These are phyloP conservation scores for Oryza punctata DNA, from an alignment of 176 grass and related monocot genomes.

Conservation along the genomic window DNA sequence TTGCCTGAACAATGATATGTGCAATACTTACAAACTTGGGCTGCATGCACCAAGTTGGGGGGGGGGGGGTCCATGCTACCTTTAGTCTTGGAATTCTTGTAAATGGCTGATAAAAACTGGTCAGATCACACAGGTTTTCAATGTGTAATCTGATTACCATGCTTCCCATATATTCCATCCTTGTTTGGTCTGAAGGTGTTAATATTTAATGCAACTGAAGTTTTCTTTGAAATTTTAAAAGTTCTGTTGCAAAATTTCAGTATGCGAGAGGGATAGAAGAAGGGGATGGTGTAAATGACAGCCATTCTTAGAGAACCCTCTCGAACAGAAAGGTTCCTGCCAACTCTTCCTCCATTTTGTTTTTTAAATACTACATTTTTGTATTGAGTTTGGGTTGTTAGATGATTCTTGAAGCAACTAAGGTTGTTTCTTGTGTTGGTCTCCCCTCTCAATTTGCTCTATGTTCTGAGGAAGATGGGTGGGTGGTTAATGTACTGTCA, in stretches of 20 bases:
- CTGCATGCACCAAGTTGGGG: constrained; percentile 45
- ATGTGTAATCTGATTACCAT: constrained; percentile 43
- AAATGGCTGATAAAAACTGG: constrained; percentile 44
- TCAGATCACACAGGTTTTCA: constrained; percentile 39
- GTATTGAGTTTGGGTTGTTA: constrained; percentile 9
- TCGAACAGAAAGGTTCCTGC: constrained; percentile 47
- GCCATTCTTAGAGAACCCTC: constrained; percentile 73
- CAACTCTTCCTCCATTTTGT: constrained; percentile 26
- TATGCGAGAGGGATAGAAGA: constrained; percentile 51
- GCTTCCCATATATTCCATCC: constrained; percentile 29
- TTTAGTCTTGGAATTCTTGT: constrained; percentile 41
- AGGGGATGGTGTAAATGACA: constrained; percentile 47
- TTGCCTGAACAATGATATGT: not conserved
- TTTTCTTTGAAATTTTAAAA: not conserved
- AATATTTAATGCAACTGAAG: not conserved
- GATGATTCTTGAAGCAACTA: constrained; percentile 19
- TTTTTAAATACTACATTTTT: constrained; percentile 19
- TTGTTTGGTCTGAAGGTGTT: not conserved
- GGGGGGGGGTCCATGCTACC: constrained; percentile 3
- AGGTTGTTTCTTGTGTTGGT: not conserved
- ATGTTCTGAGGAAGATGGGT: not conserved
- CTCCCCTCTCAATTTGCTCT: constrained; percentile 34
- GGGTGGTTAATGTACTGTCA: constrained; percentile 29
- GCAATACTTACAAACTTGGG: not conserved
- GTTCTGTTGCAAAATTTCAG: not conserved